phyloP scores from a whole-genome alignment of 1,139 yeast genomes.

The Schwanniomyces etchellsii region DNA sequence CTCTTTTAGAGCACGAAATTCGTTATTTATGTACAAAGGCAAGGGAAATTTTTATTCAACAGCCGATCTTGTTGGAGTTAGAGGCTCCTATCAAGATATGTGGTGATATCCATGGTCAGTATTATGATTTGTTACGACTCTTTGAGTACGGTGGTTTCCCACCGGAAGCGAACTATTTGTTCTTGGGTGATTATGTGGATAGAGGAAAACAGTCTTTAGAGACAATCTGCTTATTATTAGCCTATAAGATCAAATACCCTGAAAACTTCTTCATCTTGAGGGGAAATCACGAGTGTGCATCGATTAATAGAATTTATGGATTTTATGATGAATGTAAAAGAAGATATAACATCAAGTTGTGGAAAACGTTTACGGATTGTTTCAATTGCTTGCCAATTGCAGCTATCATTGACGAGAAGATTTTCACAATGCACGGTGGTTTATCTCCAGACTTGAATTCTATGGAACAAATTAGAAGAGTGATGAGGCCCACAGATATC shows the following conservation, averaged over 20 bases:
- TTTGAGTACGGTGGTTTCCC: conserved; percentile 99
- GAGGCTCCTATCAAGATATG: conserved; percentile 94
- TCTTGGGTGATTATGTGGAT: conserved; percentile 95
- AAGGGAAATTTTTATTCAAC: conserved; percentile 94
- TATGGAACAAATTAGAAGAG: conserved; percentile 97
- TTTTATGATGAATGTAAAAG: conserved; percentile 97
- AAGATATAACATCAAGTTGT: conserved; percentile 91
- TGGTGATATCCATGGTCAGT: conserved; percentile 98
- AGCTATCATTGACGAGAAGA: conserved; percentile 94
- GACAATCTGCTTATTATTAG: conserved; percentile 86
- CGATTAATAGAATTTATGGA: conserved; percentile 94
- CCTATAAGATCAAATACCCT: conserved; percentile 95
- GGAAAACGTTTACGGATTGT: conserved; percentile 98
- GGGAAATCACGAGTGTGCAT: conserved; percentile 98
- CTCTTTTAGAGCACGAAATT: conserved; percentile 88
- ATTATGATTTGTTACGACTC: conserved; percentile 88
- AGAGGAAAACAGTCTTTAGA: conserved; percentile 96
- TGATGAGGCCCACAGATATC: conserved; percentile 97
- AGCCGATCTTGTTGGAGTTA: conserved; percentile 88
- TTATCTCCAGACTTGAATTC: conserved; percentile 93
- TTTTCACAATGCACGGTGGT: conserved; percentile 98
- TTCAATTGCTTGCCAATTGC: conserved; percentile 98
- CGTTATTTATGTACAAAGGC: conserved; percentile 96
- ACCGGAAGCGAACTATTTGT: conserved; percentile 94
- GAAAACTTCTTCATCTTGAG: conserved; percentile 92